A percentile compares a stretch with the other conserved stretches of the same genome.
Evolutionary conservation across 371 early-diverging fungal species (phyloP).

Genomic region (Mortierella sp.): DNA sequence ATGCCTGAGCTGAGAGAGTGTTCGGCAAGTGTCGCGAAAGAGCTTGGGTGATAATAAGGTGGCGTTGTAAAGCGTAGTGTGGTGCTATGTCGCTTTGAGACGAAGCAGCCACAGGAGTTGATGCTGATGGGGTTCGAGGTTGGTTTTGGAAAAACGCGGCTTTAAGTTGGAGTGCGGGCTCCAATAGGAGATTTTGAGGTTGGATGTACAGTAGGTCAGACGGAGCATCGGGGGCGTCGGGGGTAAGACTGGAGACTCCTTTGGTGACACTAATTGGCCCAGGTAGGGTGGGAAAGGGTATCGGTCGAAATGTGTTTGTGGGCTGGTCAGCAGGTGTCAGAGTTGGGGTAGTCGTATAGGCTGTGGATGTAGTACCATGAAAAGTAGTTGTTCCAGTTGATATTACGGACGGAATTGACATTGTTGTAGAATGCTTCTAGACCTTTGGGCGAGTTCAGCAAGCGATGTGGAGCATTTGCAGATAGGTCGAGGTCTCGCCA

Average conservation of each 20-base stretch:
- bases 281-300: neutral
- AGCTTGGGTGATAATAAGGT: neutral
- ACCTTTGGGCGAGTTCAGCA: neutral
- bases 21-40: neutral
- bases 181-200: neutral
- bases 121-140: neutral
- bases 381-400: neutral
- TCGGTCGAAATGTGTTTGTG: neutral
- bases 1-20: neutral
- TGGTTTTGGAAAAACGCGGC: neutral
- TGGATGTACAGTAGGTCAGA: neutral
- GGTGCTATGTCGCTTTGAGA: neutral
- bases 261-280: neutral
- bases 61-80: neutral
- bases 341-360: neutral
- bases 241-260: neutral
- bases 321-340: neutral
- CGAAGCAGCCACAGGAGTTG: neutral
- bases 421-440: neutral
- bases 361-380: neutral
- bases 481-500: neutral
- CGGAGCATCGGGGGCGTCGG: neutral
- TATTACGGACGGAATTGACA: neutral
- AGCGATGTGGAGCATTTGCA: fast-evolving
- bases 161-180: neutral